Base-by-base conservation (phyloP, 768 basidiomycete species). In the Amanita pallidorosea region DNA sequence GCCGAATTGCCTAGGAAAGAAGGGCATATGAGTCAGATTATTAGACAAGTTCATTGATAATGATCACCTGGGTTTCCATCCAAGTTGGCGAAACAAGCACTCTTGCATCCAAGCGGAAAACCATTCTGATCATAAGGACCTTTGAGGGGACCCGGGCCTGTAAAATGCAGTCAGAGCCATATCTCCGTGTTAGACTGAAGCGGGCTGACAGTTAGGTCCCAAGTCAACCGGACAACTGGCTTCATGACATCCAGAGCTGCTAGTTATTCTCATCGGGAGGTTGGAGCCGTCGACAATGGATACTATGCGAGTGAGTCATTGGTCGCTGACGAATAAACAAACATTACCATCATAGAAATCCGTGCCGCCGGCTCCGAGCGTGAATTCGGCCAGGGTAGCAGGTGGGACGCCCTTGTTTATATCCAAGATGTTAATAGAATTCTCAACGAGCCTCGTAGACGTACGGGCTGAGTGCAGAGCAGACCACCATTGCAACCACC, bases 211-310 rank as follows among this genome's bases (percentile, higher is more conserved):
- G 54, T 75, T 68, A 0, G 79, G 75, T 11, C 70, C 72, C 86
- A 53, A 20, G 37, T 38, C 37, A 3, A 38, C 37, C 0, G 37
- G n/a, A 18, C 37, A 38, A 38, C 72, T 67, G 1, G 82, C 74
- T 17, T 76, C 63, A 25, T 61, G 64, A 58, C 84, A 85, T 11
- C 72, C 76, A 41, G 62, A 67, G 60, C 78, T 7, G 6, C 18
- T 38, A 38, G n/a, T 38, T 17, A 38, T 38, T 17, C 66, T 64
- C 57, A 80, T 62, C 11, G 84, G 83, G 9, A 85, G 61, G 58
- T 85, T 83, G 56, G 70, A 81, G 1, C 83, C 83, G 54, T 84
- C 79, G 35, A 84, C 81, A 31, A 84, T 66, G 23, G 80, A 81
- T 33, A 83, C 81, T 81, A 49, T n/a, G 7, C 23, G 6, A 47